Conservation (phyloP, 2,329 filamentous ascomycete species). For the Ophiostoma montium region DNA sequence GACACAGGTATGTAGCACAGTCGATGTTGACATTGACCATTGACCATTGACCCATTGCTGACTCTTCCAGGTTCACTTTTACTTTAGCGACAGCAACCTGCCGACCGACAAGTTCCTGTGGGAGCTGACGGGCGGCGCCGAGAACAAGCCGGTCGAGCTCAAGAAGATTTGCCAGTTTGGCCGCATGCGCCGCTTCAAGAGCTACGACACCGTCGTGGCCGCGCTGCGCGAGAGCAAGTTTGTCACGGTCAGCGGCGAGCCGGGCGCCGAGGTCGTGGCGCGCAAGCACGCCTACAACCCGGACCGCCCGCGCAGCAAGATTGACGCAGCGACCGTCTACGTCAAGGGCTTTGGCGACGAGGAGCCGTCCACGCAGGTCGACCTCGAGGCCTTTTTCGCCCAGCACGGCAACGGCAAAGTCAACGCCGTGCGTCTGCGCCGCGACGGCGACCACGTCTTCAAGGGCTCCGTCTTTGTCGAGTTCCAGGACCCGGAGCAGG, state of each 20-base stretch:
- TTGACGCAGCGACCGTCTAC: conserved; percentile 67
- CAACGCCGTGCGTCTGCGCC: conserved; percentile 76
- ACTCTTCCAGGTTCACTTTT: conserved; percentile 80
- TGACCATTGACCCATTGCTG: too few species aligned
- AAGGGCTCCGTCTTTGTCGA: conserved; percentile 97
- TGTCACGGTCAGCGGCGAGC: conserved; percentile 59
- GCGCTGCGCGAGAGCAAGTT: conserved; percentile 66
- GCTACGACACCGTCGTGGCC: conserved; percentile 67
- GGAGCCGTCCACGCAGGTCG: conserved; percentile 72
- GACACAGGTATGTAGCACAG: conserved; percentile 47
- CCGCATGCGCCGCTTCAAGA: conserved; percentile 91
- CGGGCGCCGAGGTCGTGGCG: conserved; percentile 56
- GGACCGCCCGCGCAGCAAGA: conserved; percentile 44
- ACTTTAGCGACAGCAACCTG: conserved; percentile 87
- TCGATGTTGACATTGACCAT: background rate
- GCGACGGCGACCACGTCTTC: conserved; percentile 58
- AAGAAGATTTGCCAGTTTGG: conserved; percentile 74
- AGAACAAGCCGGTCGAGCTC: conserved; percentile 71
- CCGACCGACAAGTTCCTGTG: conserved; percentile 80
- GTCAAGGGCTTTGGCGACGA: conserved; percentile 89
- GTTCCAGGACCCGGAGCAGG: conserved; percentile 65
- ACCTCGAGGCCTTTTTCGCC: conserved; percentile 84
- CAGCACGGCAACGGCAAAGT: conserved; percentile 56
- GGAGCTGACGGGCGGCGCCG: conserved; percentile 57
- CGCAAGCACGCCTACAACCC: conserved; percentile 61